Evolutionary conservation across 2,329 filamentous ascomycete species (phyloP), one percentile per base, ranked within the genome.

Genomic region (Penicillium sp.): DNA sequence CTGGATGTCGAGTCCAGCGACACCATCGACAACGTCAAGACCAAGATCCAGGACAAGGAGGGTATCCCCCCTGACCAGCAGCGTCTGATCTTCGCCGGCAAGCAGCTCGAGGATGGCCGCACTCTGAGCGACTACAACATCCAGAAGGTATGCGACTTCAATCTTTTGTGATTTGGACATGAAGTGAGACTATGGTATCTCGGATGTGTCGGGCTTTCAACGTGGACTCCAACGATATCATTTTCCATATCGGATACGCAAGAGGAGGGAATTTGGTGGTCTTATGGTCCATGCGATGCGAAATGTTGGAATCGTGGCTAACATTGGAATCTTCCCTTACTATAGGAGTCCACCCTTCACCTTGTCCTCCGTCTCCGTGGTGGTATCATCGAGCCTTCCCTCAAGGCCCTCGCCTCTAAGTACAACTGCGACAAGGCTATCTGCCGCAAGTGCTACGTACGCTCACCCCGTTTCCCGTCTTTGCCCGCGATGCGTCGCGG

Each of bases 401-500:
- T 97, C 74, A 97, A 97, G 89, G 93, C 91, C 70, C 88, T 97
- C 66, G 93, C 93, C 77, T 92, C 89, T 85, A 97, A 97, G 87
- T 97, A 95, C 88, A 97, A 99, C 89, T 97, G 93, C 90, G 94
- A 97, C 71, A 97, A 97, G 89, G 93, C 93, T 89, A 96, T 97
- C 83, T 97, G 94, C 91, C 93, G 94, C 86, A 97, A 99, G 90
- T 99, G 94, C 90, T 97, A 97, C 83, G 91, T 94, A 88, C 72
- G 89, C 87, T 43, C 31, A 52, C 49, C 40, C 36, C 38, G 21
- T 22, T 18, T 18, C 27, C 42, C 49, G 49, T 18, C 32, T 45
- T 8, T 34, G 18, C 52, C 42, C 38, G 24, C 54, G 18, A 14
- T 29, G 34, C 11, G 38, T 47, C 43, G 43, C 43, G 27, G 21